Evolutionary conservation across 2,329 filamentous ascomycete genomes (phyloP), one percentile per base, ranked within the genome.

Genomic region (Cladosporium cucumerinum): DNA sequence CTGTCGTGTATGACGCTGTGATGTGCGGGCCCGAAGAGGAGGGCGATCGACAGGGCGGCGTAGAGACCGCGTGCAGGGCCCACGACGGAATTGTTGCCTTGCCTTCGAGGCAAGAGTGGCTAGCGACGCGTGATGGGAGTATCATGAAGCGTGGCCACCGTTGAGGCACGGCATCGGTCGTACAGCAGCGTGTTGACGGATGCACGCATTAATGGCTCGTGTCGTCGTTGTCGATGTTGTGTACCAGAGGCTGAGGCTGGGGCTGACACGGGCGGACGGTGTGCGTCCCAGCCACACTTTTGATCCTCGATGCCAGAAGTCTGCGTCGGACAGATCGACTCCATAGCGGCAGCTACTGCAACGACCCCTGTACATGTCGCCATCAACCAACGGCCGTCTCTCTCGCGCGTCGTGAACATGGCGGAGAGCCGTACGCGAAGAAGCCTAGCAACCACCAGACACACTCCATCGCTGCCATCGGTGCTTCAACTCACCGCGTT

Each of bases 1-100:
- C 59, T 21, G 57, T 57, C 39, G 46, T 62, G 60, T 62, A 62
- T 62, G 60, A 62, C 60, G 60, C 60, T 18, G 25, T 39, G 32
- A 62, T 54, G 52, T 36, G 25, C 49, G 49, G 60, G 34, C 21
- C 48, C 59, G 59, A 46, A 62, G 16, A 32, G 60, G 10, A 3
- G 16, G 10, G 30, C 32, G 60, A 62, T 62, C 49, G 60, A 62
- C 60, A 55, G 49, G 49, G 60, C 32, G 34, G 60, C 23, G 60
- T 18, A 30, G 34, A 26, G 32, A 62, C 60, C 49, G 48, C 49
- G 49, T 46, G 55, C 55, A 58, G 18, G 55, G 55, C 23, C 55
- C 55, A 58, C 10, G 55, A 18, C 55, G 55, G 55, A 58, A 58
- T 23, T 25, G 48, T 43, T 43, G 18, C 18, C 12, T 30, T 28